Evolutionary conservation across 805 yeast genomes (phyloP), one percentile per base, ranked within the genome.

Genomic region (Monosporozyma yasuniensis): DNA sequence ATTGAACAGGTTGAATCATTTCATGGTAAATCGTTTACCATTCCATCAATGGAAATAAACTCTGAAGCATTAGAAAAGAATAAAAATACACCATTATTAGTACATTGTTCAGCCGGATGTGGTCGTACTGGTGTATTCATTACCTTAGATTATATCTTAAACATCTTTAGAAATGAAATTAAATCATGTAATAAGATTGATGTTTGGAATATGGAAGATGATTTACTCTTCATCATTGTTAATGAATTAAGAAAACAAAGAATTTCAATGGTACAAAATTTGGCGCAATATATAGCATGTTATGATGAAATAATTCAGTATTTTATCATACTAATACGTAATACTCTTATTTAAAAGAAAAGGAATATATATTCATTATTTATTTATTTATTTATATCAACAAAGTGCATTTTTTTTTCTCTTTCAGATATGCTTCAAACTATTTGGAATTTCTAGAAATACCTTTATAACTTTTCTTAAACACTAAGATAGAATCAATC

Each of bases 91-190:
- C 89, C 91, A n/a, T 68, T 82, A 4, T 63, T 87, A 46, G 84
- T 83, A 10, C 98, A 93, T 65, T 91, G 99, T 61, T 87, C 96
- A 3, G 99, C 99, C 0, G 99, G 99, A 0, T 90, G 95, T 58
- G 99, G 99, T 8, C 73, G 99, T 50, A 87, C 98, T 0, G 99
- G 99, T 1, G 88, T 96, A 0, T 85, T 81, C 58, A 79, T 87
- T 46, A 78, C 88, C 0, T 66, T 84, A 38, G 93, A 87, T 59
- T 75, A 68, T 49, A 46, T 72, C 2, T 55, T 71, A 48, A 66
- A 65, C 47, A 48, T 66, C 5, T 52, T 66, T 9, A 72, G 57
- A 52, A 74, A 42, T 57, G 71, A 55, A 66, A 44, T 44, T 14
- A 35, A 45, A 21, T 72, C 57, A 54, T 65, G 35, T 57, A 66